These are phyloP conservation scores for Magnolia changhungtana DNA, from an alignment of 164 flowering plant species.

Conservation along the genomic window DNA sequence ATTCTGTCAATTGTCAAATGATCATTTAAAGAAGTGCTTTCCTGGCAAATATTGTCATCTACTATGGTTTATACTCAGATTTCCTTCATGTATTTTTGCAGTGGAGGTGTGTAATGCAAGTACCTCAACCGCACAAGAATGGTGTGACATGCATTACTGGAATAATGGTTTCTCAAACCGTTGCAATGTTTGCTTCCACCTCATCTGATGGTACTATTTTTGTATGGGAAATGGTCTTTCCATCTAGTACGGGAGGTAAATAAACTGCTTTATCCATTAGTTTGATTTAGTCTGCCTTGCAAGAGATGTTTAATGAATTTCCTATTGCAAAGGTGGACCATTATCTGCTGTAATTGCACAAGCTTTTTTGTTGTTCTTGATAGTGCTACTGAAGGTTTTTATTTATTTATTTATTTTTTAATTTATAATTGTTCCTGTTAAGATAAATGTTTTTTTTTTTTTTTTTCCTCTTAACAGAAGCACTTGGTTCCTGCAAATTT, in stretches of 20 bases:
- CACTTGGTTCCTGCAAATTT: too few relatives aligned
- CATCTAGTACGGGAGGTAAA: constrained; percentile 57
- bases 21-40: background rate
- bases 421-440: too few relatives aligned
- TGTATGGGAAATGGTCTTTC: constrained; percentile 68
- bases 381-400: too few relatives aligned
- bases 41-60: background rate
- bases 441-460: too few relatives aligned
- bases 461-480: too few relatives aligned
- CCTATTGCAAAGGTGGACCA: too few relatives aligned
- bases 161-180: constrained; percentile 53
- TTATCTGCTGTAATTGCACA: too few relatives aligned
- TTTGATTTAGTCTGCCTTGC: too few relatives aligned
- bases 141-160: constrained; percentile 92
- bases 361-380: too few relatives aligned
- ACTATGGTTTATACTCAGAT: background rate
- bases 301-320: too few relatives aligned
- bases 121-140: constrained; percentile 71
- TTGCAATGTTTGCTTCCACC: constrained; percentile 72
- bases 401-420: too few relatives aligned
- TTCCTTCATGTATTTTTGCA: constrained; percentile 24
- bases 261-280: background rate
- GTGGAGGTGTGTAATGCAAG: constrained; percentile 80
- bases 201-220: constrained; percentile 78
- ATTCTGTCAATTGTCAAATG: background rate